A percentile compares a stretch with the other conserved stretches of the same genome.
phyloP scores from a whole-genome alignment of 768 basidiomycete genomes.

The Russula griseocarnosa region DNA sequence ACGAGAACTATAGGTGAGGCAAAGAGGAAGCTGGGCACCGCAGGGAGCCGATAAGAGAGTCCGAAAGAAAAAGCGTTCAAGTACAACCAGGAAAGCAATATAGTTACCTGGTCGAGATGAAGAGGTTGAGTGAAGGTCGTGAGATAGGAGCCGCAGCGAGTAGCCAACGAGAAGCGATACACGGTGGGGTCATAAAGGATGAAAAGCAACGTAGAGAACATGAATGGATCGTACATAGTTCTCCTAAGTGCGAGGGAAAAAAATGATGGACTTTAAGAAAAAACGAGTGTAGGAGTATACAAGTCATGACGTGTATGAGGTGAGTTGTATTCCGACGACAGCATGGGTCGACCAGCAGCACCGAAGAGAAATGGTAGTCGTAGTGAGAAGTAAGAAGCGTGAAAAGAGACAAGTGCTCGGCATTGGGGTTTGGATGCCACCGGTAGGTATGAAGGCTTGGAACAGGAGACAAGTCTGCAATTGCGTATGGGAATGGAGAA shows the following conservation, averaged over 20 bases:
- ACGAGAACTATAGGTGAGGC: neutral
- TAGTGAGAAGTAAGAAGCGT: neutral
- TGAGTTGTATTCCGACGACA: constrained; percentile 15
- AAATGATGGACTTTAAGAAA: neutral
- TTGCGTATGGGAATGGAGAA: constrained; percentile 16
- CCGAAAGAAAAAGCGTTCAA: neutral
- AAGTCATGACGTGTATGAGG: constrained; percentile 13
- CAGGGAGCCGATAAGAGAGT: neutral
- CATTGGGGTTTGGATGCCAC: constrained; percentile 6
- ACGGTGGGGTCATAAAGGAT: constrained; percentile 9
- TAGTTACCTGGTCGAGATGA: neutral
- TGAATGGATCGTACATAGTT: neutral
- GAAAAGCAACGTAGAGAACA: constrained; percentile 9
- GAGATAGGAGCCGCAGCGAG: neutral
- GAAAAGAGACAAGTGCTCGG: constrained; percentile 2
- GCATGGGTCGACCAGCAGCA: constrained; percentile 17
- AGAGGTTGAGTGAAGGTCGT: neutral
- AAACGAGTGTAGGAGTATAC: constrained; percentile 18
- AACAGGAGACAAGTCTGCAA: constrained; percentile 11
- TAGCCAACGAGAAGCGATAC: constrained; percentile 6
- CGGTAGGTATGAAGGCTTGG: constrained; percentile 5
- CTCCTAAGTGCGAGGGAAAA: neutral
- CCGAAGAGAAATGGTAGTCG: neutral
- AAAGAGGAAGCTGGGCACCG: neutral
- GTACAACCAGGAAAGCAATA: constrained; percentile 3